A percentile compares a stretch with the other conserved stretches of the same genome.
Evolutionary conservation across 768 basidiomycete species (phyloP).

Genomic region (Psilocybe cubensis): DNA sequence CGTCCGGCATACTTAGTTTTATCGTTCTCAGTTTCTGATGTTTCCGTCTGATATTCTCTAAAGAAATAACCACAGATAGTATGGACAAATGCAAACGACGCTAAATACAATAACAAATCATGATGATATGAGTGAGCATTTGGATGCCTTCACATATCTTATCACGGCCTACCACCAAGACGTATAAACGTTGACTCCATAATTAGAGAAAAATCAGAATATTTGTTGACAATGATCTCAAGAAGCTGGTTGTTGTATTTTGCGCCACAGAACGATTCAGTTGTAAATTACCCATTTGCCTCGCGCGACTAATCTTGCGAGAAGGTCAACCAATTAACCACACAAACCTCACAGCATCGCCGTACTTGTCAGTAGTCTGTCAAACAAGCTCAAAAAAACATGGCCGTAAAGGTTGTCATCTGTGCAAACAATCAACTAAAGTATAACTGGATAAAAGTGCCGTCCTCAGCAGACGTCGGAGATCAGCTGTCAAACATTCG

Average conservation of each 20-base stretch:
- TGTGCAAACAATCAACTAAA: no score
- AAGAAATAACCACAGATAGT: not conserved
- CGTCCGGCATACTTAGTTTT: constrained; percentile 3
- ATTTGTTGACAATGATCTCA: not conserved
- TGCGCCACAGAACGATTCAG: not conserved
- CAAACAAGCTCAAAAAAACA: not conserved
- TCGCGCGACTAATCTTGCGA: no score
- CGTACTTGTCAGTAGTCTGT: not conserved
- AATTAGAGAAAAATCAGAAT: not conserved
- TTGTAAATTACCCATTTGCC: no score
- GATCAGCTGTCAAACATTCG: not conserved
- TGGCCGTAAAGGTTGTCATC: not conserved
- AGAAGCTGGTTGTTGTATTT: not conserved
- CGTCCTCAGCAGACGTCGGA: constrained; percentile 1
- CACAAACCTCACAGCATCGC: not conserved
- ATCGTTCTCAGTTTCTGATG: not conserved
- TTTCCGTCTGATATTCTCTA: not conserved
- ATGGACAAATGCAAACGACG: no score
- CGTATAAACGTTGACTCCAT: not conserved
- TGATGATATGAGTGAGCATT: no score
- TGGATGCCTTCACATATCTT: no score
- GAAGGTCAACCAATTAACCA: no score
- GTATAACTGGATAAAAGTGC: not conserved
- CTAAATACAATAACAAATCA: no score
- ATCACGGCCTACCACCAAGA: no score